These are phyloP conservation scores for Breynia disticha DNA, from an alignment of 441 rosid genomes.

Conservation along the genomic window DNA sequence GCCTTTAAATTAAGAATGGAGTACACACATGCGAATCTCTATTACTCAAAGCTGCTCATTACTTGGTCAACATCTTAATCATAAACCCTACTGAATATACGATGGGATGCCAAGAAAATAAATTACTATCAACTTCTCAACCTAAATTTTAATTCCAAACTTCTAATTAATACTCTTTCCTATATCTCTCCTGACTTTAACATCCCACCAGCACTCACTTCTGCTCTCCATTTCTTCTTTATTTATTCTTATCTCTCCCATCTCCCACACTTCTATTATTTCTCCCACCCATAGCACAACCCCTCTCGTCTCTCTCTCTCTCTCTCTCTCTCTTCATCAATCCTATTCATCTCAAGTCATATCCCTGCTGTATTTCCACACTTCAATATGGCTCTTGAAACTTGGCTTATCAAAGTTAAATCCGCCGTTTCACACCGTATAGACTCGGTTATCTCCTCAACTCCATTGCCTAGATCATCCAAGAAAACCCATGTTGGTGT, in stretches of 20 bases:
- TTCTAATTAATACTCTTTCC: too few species aligned
- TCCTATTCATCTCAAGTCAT: background rate
- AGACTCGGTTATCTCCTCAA: slow-evolving; percentile 35
- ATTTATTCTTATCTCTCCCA: too few species aligned
- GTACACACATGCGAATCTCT: background rate
- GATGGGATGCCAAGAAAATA: too few species aligned
- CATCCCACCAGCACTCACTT: too few species aligned
- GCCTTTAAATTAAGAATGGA: background rate
- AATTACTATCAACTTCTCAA: too few species aligned
- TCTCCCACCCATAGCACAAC: background rate
- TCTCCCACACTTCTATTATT: background rate
- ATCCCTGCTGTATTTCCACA: background rate
- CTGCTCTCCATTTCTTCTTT: too few species aligned
- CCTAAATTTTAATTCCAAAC: too few species aligned
- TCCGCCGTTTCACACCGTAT: slow-evolving; percentile 38
- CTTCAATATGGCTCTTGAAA: slow-evolving; percentile 60
- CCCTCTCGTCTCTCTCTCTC: background rate
- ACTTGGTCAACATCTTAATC: too few species aligned
- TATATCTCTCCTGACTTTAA: too few species aligned
- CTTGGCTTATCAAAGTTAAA: slow-evolving; percentile 65
- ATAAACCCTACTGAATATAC: too few species aligned
- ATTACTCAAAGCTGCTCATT: too few species aligned
- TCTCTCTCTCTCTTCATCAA: background rate
- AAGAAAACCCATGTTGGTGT: slow-evolving; percentile 44
- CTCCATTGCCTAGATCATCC: slow-evolving; percentile 20